Conservation (phyloP, 805 yeast genomes). For the Vanderwaltozyma tropicalis region DNA sequence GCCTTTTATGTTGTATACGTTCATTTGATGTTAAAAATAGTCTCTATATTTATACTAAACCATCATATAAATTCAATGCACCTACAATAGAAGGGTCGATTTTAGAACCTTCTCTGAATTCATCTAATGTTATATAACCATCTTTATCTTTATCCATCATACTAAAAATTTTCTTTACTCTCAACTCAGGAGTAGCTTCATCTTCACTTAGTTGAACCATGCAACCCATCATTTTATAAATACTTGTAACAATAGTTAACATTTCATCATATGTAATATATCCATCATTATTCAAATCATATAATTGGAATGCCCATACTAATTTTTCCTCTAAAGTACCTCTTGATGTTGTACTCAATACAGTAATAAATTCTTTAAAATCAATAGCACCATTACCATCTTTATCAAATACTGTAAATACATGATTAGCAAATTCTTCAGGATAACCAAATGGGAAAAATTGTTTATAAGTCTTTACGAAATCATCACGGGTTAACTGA, state of each 20-base stretch:
- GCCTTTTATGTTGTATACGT: background rate
- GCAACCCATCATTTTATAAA: slow-evolving; percentile 90
- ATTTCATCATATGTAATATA: slow-evolving; percentile 67
- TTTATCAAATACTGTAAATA: slow-evolving; percentile 81
- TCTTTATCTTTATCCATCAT: slow-evolving; percentile 62
- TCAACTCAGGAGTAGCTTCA: slow-evolving; percentile 81
- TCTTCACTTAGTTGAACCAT: slow-evolving; percentile 85
- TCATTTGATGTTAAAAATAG: background rate
- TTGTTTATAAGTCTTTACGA: slow-evolving; percentile 85
- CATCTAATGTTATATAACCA: slow-evolving; percentile 66
- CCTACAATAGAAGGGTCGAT: slow-evolving; percentile 65
- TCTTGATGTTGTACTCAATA: slow-evolving; percentile 75
- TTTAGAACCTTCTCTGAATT: slow-evolving; percentile 72
- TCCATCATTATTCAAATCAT: slow-evolving; percentile 77
- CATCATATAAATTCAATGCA: slow-evolving; percentile 73
- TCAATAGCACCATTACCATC: slow-evolving; percentile 75
- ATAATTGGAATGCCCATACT: slow-evolving; percentile 80
- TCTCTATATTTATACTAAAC: slow-evolving; percentile 62
- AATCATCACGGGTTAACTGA: slow-evolving; percentile 74
- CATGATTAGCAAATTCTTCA: slow-evolving; percentile 74
- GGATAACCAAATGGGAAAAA: slow-evolving; percentile 99
- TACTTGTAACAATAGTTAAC: slow-evolving; percentile 66
- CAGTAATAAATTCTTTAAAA: slow-evolving; percentile 85
- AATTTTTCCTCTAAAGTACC: slow-evolving; percentile 79
- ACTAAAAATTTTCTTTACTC: slow-evolving; percentile 73